phyloP scores from a whole-genome alignment of 1,284 basidiomycete genomes.

The Cryptococcus deneoformans region DNA sequence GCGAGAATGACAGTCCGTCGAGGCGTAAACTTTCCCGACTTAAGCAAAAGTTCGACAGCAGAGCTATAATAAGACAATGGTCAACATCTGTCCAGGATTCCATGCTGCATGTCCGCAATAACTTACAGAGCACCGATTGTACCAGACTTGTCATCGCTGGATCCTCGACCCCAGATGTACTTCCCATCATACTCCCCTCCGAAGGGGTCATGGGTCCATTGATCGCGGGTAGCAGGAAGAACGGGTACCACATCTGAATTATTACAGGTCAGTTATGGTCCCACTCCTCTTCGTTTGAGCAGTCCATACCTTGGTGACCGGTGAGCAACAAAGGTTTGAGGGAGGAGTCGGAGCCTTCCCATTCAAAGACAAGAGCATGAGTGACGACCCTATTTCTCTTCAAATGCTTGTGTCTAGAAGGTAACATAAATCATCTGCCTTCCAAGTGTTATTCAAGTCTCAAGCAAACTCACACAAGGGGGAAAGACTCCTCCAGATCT shows the following conservation, averaged over 20 bases:
- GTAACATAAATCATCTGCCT: neutral
- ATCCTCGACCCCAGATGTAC: conserved; percentile 62
- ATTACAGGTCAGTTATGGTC: neutral
- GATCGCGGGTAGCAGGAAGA: conserved; percentile 55
- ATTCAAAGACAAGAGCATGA: conserved; percentile 63
- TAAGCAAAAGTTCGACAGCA: conserved; percentile 58
- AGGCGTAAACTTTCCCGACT: conserved; percentile 54
- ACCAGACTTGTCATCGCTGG: conserved; percentile 61
- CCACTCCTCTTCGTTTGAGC: neutral
- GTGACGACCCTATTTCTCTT: conserved; percentile 61
- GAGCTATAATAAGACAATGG: conserved; percentile 43
- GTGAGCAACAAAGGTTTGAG: conserved; percentile 65
- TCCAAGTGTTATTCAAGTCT: neutral
- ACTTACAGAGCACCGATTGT: conserved; percentile 58
- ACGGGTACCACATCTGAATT: conserved; percentile 59
- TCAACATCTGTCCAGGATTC: neutral
- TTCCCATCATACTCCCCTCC: conserved; percentile 64
- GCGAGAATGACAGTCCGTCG: conserved; percentile 59
- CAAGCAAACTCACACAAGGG: conserved; percentile 26
- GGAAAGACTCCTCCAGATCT: conserved; percentile 47
- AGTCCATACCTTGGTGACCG: conserved; percentile 61
- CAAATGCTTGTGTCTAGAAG: conserved; percentile 52
- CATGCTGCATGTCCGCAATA: neutral
- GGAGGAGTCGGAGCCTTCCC: conserved; percentile 57
- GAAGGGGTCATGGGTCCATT: conserved; percentile 63